These are phyloP conservation scores for Hygrophorus pudorinus DNA, from an alignment of 768 basidiomycete species.

Conservation along the genomic window DNA sequence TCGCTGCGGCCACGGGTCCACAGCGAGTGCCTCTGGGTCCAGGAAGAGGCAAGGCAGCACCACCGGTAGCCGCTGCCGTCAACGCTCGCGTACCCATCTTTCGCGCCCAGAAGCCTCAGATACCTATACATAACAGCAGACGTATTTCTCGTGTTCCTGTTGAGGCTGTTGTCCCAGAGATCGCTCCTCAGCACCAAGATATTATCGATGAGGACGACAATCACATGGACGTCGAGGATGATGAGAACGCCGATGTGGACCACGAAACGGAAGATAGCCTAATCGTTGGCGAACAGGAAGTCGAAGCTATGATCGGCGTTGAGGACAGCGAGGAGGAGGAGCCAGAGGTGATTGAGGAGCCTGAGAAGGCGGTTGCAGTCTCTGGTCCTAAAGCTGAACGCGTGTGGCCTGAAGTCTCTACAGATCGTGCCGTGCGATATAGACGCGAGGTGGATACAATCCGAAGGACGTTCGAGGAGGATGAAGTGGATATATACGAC, in stretches of 20 bases:
- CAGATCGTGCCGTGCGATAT: conserved; percentile 48
- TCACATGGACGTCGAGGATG: conserved; percentile 40
- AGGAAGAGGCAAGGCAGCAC: conserved; percentile 35
- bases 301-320: conserved; percentile 54
- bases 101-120: conserved; percentile 12
- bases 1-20: conserved; percentile 21
- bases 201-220: conserved; percentile 23
- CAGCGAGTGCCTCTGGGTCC: conserved; percentile 67
- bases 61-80: conserved; percentile 32
- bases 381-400: conserved; percentile 33
- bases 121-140: conserved; percentile 18
- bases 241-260: conserved; percentile 13
- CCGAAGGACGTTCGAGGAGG: conserved; percentile 49
- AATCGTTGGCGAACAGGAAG: conserved; percentile 42
- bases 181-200: conserved; percentile 23
- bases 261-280: conserved; percentile 31
- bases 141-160: conserved; percentile 35
- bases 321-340: conserved; percentile 34
- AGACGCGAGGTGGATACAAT: conserved; percentile 57
- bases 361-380: conserved; percentile 10
- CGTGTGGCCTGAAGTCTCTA: conserved; percentile 68
- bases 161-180: conserved; percentile 25
- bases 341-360: conserved; percentile 22
- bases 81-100: conserved; percentile 23
- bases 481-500: conserved; percentile 68